Evolutionary conservation across 169 alveolate genomes (phyloP).

Genomic region (Eimeria maxima): DNA sequence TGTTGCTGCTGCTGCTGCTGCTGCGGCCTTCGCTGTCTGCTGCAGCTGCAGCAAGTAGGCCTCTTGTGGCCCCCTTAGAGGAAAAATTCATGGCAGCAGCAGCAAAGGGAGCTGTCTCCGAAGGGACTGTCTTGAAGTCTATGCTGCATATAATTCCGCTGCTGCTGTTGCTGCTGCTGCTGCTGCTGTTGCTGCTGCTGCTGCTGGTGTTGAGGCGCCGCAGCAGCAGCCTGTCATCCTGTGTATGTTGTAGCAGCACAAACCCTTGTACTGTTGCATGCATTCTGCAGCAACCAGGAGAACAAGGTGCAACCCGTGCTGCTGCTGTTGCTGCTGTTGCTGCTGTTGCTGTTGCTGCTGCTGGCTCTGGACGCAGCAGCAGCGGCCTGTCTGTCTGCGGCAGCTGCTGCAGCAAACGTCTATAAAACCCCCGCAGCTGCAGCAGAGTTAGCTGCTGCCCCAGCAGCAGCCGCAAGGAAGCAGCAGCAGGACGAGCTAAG

Average conservation of each 20-base stretch:
- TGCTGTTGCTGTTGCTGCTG: conserved; percentile 26
- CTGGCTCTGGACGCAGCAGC: conserved; percentile 41
- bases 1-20: too few species aligned
- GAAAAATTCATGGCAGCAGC: background rate
- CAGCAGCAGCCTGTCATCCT: conserved; percentile 13
- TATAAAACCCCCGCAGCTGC: conserved; percentile 30
- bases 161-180: conserved; percentile 47
- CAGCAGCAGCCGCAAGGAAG: conserved; percentile 36
- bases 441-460: conserved; percentile 55
- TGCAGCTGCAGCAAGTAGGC: conserved; percentile 1
- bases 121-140: background rate
- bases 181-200: conserved; percentile 51
- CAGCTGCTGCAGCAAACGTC: conserved; percentile 34
- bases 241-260: background rate
- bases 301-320: background rate
- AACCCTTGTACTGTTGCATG: conserved; percentile 12
- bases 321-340: conserved; percentile 39
- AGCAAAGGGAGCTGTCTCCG: background rate
- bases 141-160: background rate
- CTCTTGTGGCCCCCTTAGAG: background rate
- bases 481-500: conserved; percentile 26
- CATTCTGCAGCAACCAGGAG: background rate
- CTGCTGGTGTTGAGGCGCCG: too few species aligned
- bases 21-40: background rate
- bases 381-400: conserved; percentile 46